Conservation (phyloP, 441 rosid species). For the Pelargonium myrrhifolium region DNA sequence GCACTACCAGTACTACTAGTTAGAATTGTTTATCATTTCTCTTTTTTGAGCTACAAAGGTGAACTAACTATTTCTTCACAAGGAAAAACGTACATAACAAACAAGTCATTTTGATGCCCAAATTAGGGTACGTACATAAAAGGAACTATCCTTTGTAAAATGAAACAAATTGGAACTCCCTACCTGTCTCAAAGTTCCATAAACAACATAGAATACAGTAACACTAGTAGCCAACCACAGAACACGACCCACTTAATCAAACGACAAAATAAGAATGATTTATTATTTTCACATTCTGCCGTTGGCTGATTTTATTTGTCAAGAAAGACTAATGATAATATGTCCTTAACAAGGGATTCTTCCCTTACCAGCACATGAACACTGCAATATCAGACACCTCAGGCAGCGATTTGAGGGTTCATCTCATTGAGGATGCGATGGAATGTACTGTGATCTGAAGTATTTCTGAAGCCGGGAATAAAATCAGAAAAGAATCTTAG, state of each 20-base stretch:
- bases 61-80: too few relatives aligned
- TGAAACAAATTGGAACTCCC: background rate
- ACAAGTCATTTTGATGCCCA: background rate
- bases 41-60: too few relatives aligned
- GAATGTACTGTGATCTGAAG: constrained; percentile 51
- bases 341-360: background rate
- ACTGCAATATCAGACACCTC: constrained; percentile 14
- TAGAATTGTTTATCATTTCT: too few relatives aligned
- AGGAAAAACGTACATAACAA: background rate
- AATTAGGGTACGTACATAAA: background rate
- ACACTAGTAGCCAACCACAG: background rate
- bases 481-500: constrained; percentile 81
- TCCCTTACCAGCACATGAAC: constrained; percentile 7
- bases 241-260: background rate
- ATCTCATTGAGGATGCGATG: constrained; percentile 58
- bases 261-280: background rate
- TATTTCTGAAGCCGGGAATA: constrained; percentile 58
- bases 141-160: background rate
- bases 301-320: background rate
- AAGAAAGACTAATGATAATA: background rate
- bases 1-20: background rate
- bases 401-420: constrained; percentile 34
- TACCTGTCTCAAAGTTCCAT: background rate
- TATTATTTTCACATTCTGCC: background rate
- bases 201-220: background rate